These are phyloP conservation scores for Coprinopsis cinerea DNA, from an alignment of 768 basidiomycete genomes.

Conservation along the genomic window DNA sequence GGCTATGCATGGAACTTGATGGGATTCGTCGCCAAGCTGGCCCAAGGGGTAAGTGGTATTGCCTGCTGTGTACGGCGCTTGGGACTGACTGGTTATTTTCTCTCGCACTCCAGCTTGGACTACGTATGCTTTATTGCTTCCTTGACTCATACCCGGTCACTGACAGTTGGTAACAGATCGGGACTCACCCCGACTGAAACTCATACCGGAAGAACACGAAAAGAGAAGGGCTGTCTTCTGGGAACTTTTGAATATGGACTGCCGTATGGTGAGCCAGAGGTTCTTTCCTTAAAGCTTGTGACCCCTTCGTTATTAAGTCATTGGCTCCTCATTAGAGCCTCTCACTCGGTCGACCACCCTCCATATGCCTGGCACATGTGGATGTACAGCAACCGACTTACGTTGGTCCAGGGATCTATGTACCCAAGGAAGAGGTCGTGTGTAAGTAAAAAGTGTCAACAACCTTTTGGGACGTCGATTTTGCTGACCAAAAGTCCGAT, in stretches of 20 bases:
- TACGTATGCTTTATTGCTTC: constrained; percentile 42
- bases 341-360: constrained; percentile 67
- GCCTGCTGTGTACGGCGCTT: constrained; percentile 9
- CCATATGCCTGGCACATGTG: constrained; percentile 58
- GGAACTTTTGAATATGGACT: constrained; percentile 70
- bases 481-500: not conserved
- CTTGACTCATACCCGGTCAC: constrained; percentile 11
- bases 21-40: constrained; percentile 68
- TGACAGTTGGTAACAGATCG: constrained; percentile 43
- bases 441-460: constrained; percentile 33
- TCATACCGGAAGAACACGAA: constrained; percentile 69
- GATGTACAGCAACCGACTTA: constrained; percentile 54
- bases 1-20: constrained; percentile 74
- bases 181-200: constrained; percentile 52
- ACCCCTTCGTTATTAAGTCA: not conserved
- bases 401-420: constrained; percentile 39
- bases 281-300: not conserved
- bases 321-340: constrained; percentile 39
- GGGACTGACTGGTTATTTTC: constrained; percentile 8
- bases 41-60: constrained; percentile 52
- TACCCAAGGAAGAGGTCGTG: constrained; percentile 43
- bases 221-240: constrained; percentile 65
- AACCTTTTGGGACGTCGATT: not conserved
- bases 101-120: constrained; percentile 50
- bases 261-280: constrained; percentile 45